phyloP scores from a whole-genome alignment of 2,329 filamentous ascomycete species.

The Pseudonectria foliicola region DNA sequence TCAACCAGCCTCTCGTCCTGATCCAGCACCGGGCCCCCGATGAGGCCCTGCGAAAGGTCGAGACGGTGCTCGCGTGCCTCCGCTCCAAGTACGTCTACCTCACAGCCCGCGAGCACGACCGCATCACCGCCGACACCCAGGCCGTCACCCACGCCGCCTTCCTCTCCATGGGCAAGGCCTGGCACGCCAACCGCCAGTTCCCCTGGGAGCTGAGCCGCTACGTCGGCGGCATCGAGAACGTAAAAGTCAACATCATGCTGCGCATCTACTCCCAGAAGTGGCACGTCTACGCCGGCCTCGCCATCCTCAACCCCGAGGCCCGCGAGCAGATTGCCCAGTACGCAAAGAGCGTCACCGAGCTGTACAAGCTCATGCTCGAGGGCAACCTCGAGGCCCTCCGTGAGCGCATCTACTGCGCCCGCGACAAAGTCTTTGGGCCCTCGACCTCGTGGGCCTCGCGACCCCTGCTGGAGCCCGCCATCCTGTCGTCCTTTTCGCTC shows the following conservation, averaged over 20 bases:
- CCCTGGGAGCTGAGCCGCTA: slow-evolving; percentile 97
- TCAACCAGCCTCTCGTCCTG: slow-evolving; percentile 83
- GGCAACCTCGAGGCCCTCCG: slow-evolving; percentile 71
- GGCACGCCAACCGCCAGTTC: slow-evolving; percentile 91
- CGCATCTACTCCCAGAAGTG: slow-evolving; percentile 98
- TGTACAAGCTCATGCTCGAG: slow-evolving; percentile 95
- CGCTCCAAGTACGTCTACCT: slow-evolving; percentile 82
- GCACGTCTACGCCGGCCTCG: slow-evolving; percentile 97
- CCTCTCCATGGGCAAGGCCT: slow-evolving; percentile 94
- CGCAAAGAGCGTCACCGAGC: slow-evolving; percentile 80
- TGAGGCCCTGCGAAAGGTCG: slow-evolving; percentile 68
- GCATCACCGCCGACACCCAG: slow-evolving; percentile 96
- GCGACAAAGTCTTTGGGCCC: slow-evolving; percentile 72
- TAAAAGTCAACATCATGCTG: slow-evolving; percentile 96
- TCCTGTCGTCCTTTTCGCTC: slow-evolving; percentile 84
- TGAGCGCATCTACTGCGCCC: slow-evolving; percentile 56
- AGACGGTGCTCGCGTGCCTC: slow-evolving; percentile 75
- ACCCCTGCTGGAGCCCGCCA: slow-evolving; percentile 69
- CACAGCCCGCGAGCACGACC: slow-evolving; percentile 80
- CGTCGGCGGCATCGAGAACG: slow-evolving; percentile 94
- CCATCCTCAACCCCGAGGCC: slow-evolving; percentile 91
- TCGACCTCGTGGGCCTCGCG: slow-evolving; percentile 51
- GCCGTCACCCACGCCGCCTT: slow-evolving; percentile 97
- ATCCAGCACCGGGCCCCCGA: slow-evolving; percentile 88
- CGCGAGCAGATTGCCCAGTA: slow-evolving; percentile 92